Evolutionary conservation across 139 green algal species (phyloP).

Genomic region (Chlamydomonas sp.): DNA sequence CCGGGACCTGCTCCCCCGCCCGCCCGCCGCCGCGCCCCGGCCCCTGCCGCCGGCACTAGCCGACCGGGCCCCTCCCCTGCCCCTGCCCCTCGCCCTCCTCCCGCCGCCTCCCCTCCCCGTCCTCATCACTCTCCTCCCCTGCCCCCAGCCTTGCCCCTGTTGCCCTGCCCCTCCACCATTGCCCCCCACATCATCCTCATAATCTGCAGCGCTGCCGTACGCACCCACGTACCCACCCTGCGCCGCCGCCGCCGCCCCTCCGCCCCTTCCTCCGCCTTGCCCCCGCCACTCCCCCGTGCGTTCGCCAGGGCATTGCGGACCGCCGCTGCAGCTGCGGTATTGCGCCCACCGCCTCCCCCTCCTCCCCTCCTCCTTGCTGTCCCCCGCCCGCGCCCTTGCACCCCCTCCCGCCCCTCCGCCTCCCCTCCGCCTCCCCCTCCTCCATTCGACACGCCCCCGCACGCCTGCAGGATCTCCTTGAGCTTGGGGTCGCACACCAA

Average conservation of each 20-base stretch:
- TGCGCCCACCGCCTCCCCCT: constrained; percentile 7
- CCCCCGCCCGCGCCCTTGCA: not conserved
- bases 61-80: not conserved
- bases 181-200: not conserved
- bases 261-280: not conserved
- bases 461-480: constrained; percentile 47
- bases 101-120: not conserved
- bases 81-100: not conserved
- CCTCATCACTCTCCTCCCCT: not conserved
- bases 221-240: not conserved
- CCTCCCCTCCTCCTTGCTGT: not conserved
- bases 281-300: constrained; percentile 1
- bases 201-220: not conserved
- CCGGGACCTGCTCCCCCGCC: not conserved
- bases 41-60: not conserved
- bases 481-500: constrained; percentile 58
- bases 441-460: not conserved
- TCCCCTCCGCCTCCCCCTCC: not conserved
- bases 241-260: not conserved
- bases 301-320: constrained; percentile 11
- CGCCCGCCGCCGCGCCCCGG: not conserved
- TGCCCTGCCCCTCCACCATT: not conserved
- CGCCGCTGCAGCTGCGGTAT: not conserved
- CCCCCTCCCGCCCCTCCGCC: not conserved
- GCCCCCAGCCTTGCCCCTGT: not conserved